Conservation (phyloP, 495 filamentous ascomycete genomes). For the Clohesyomyces aquaticus region DNA sequence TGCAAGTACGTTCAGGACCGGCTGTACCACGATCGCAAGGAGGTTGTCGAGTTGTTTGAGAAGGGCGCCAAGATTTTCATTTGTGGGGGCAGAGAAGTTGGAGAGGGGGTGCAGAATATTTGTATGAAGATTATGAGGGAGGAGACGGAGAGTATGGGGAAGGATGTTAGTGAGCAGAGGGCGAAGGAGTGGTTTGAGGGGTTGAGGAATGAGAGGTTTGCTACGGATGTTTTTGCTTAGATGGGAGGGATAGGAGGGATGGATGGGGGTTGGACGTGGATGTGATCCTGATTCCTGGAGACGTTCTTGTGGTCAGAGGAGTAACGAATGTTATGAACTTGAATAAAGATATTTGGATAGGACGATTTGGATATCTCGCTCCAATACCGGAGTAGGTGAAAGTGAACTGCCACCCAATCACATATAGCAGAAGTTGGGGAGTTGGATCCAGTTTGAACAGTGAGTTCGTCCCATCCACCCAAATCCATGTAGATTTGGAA, state of each 20-base stretch:
- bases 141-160: constrained; percentile 7
- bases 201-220: constrained; percentile 34
- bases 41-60: constrained; percentile 39
- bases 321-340: too few species aligned
- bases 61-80: constrained; percentile 42
- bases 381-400: too few species aligned
- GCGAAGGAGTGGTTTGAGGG: constrained; percentile 34
- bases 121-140: constrained; percentile 30
- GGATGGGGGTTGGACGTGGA: not conserved
- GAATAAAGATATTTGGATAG: too few species aligned
- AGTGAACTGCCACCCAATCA: too few species aligned
- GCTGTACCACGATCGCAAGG: constrained; percentile 36
- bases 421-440: too few species aligned
- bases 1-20: constrained; percentile 45
- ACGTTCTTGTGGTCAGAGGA: too few species aligned
- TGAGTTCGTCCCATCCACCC: too few species aligned
- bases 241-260: not conserved
- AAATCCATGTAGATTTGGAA: too few species aligned
- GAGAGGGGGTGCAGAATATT: constrained; percentile 25
- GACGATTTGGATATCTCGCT: too few species aligned
- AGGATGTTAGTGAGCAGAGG: constrained; percentile 22
- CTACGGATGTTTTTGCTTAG: constrained; percentile 36
- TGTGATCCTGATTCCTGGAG: too few species aligned
- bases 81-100: constrained; percentile 36
- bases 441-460: too few species aligned